Conservation (phyloP, 441 rosid species). For the Croton setiger region DNA sequence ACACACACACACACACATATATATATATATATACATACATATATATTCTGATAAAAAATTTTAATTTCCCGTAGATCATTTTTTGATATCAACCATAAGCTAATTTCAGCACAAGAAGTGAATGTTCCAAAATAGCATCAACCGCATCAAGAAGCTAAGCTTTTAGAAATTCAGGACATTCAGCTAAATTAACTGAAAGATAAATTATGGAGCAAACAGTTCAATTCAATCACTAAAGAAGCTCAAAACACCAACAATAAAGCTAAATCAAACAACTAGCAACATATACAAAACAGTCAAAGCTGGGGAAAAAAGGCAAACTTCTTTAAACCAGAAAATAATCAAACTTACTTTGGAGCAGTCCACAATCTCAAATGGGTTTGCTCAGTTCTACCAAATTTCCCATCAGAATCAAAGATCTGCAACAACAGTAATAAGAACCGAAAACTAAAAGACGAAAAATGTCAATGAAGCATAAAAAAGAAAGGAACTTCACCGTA, state of each 20-base stretch:
- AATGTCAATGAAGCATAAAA: not conserved
- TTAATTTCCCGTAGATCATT: no score
- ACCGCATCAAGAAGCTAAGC: not conserved
- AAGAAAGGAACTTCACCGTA: conserved; percentile 6
- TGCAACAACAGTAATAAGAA: conserved; percentile 21
- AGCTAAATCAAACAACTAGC: conserved; percentile 8
- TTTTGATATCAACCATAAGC: not conserved
- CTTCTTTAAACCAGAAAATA: not conserved
- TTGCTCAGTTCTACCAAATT: conserved; percentile 31
- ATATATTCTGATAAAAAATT: no score
- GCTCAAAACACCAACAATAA: not conserved
- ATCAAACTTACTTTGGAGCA: conserved; percentile 37
- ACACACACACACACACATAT: no score
- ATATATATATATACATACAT: no score
- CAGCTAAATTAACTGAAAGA: not conserved
- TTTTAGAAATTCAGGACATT: not conserved
- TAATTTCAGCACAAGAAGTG: no score
- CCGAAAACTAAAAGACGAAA: not conserved
- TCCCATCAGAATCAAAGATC: conserved; percentile 38
- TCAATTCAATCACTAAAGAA: not conserved
- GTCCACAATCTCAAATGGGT: conserved; percentile 33
- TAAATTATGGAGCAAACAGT: not conserved
- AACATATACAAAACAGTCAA: not conserved
- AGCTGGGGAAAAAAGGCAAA: not conserved
- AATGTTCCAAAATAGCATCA: not conserved